Evolutionary conservation across 2,329 filamentous ascomycete species (phyloP).

Genomic region (Tolypocladium ovalisporum): DNA sequence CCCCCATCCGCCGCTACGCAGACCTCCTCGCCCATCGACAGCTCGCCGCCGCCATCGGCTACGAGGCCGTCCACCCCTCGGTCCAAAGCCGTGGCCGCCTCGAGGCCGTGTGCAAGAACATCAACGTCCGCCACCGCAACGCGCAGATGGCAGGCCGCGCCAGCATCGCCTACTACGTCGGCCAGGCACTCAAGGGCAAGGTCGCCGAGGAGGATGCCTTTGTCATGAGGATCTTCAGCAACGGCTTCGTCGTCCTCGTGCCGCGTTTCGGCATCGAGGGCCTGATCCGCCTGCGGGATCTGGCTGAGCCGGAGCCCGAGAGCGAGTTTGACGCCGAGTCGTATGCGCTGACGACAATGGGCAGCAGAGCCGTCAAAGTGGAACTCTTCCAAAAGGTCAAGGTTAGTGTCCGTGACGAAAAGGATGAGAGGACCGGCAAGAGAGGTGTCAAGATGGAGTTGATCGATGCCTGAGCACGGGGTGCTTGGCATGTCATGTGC

Average conservation of each 20-base stretch:
- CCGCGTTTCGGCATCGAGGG: constrained; percentile 93
- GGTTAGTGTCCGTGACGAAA: constrained; percentile 82
- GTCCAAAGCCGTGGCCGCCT: constrained; percentile 75
- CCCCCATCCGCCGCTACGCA: constrained; percentile 93
- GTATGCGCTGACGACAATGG: constrained; percentile 58
- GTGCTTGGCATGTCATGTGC: constrained; percentile 4
- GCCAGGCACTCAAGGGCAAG: constrained; percentile 78
- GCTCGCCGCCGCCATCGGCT: constrained; percentile 88
- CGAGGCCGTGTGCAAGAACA: constrained; percentile 93
- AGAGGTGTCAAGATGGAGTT: constrained; percentile 73
- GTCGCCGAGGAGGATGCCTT: constrained; percentile 80
- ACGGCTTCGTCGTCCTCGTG: constrained; percentile 94
- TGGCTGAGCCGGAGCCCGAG: constrained; percentile 67
- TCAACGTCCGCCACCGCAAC: constrained; percentile 95
- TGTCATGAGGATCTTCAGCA: constrained; percentile 94
- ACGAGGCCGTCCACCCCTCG: constrained; percentile 73
- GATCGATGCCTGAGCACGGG: constrained; percentile 22
- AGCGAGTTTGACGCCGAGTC: constrained; percentile 77
- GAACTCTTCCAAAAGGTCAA: constrained; percentile 88
- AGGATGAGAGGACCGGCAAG: constrained; percentile 94
- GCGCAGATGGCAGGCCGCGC: constrained; percentile 91
- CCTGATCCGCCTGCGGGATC: constrained; percentile 74
- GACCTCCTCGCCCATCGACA: constrained; percentile 91
- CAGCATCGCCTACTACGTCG: constrained; percentile 95
- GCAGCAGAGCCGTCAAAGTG: constrained; percentile 46